Base-by-base conservation (phyloP, 257 asterid species). In the Solanum sejunctum region DNA sequence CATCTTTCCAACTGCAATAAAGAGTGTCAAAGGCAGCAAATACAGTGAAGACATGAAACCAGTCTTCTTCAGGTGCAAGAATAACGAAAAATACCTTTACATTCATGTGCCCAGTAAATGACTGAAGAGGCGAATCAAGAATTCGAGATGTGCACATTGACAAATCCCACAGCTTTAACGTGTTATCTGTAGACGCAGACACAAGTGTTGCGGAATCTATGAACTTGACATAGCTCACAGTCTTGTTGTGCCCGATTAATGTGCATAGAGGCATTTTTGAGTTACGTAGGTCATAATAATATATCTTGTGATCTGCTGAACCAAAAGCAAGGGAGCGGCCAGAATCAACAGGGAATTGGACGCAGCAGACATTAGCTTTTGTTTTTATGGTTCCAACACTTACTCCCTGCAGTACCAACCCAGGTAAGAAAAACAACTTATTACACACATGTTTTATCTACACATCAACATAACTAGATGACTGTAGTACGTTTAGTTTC, bases 351-450 rank as follows among this genome's bases (percentile, higher is more conserved):
- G 99, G 99, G 69, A 97, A 97, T 79, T 97, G 99, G 58, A 97
- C 99, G 86, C 99, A 95, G 92, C 99, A 97, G 79, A 97, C 95
- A 23, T 97, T 97, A 52, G 99, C 99, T 93, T 95, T 95, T 70
- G 99, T 92, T 91, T 89, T 94, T 49, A 97, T 95, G 87, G 98
- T 94, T 57, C 93, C 93, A 8, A 93, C 92, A 73, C 99, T 97
- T 58, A 39, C 95, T 85, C 98, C 99, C 99, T 97, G 99, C 94
- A 94, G 89, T 86, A 86, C 88, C 89, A 90, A 83, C 93, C 91
- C 93, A 94, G 75, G 92, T 88, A 92, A 93, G 96, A 91, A 86
- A 91, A 90, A 86, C 85, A 90, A 89, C 86, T 83, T 82, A 94
- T 91, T 89, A 93, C 85, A 83, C 89, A 88, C 75, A 86, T 85